Evolutionary conservation across 192 early-diverging fungal species (phyloP), one percentile per base, ranked within the genome.

Genomic region (Allomyces macrogynus): DNA sequence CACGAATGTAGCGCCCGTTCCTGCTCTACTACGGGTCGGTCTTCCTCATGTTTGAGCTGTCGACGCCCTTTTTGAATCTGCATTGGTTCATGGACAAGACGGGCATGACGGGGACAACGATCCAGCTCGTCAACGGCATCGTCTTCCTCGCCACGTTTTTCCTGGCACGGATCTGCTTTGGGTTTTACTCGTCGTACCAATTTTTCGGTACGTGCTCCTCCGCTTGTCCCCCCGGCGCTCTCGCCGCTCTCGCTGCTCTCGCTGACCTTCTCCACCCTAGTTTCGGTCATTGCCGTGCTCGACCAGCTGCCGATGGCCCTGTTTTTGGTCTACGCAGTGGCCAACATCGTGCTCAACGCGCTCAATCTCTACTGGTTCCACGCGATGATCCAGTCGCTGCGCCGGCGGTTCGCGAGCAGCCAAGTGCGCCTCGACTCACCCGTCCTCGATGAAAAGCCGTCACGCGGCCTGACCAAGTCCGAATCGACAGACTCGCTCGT

Each of bases 51-150:
- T 92, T 84, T 73, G 93, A 96, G 73, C 72, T 90, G n/a, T 85
- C 80, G 66, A 93, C 91, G 10, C 87, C 88, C 16, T 93, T 93
- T 67, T 78, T 96, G 49, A 93, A 94, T 71, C 79, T 86, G 68
- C 86, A 94, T 79, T 97, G 91, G 91, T 79, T 85, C 66, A 71
- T 84, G 78, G 93, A 97, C 78, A 97, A 97, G 73, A 74, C 87
- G 23, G 87, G 88, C 23, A 74, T 84, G 77, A 89, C 88, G 25
- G 93, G 91, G 62, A 77, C 78, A 25, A 78, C 73, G 20, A 71
- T 86, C 27, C 93, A 93, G 73, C 66, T 86, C 62, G 77, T 89
- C 68, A 97, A 97, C 68, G 93, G 90, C 24, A 66, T 87, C n/a
- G 63, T 86, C 16, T 72, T 97, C 61, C 68, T 97, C 24, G 65